Conservation (phyloP, 1,139 yeast genomes). For the Candida gigantensis region DNA sequence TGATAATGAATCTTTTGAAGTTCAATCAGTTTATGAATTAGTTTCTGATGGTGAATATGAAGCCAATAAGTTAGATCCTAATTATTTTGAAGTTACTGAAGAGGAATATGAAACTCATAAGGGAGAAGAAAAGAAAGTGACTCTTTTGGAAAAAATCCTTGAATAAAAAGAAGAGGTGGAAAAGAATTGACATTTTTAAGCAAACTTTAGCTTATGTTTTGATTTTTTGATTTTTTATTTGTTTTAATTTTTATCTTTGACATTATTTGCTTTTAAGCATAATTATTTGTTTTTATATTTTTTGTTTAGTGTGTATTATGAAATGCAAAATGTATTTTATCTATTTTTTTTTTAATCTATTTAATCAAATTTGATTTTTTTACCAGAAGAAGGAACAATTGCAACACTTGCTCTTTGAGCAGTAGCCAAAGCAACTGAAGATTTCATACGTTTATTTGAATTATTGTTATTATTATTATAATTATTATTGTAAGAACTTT, state of each 20-base stretch:
- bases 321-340: background rate
- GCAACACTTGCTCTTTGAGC: conserved; percentile 93
- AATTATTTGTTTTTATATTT: conserved; percentile 2
- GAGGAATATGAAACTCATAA: conserved; percentile 36
- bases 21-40: conserved; percentile 51
- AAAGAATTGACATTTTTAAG: conserved; percentile 5
- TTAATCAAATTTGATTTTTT: conserved; percentile 68
- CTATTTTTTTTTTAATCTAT: no score
- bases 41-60: conserved; percentile 51
- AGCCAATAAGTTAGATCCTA: conserved; percentile 45
- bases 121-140: conserved; percentile 12
- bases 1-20: conserved; percentile 28
- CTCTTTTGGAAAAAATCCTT: conserved; percentile 5
- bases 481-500: no score
- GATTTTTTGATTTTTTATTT: conserved; percentile 4
- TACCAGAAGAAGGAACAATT: conserved; percentile 88
- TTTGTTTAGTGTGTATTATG: conserved; percentile 1
- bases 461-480: background rate
- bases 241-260: background rate
- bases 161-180: background rate
- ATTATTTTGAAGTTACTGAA: conserved; percentile 48
- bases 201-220: conserved; percentile 3
- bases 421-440: conserved; percentile 83
- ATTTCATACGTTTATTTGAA: conserved; percentile 55
- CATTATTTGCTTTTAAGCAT: background rate